These are phyloP conservation scores for Aspergillus proliferans DNA, from an alignment of 2,329 filamentous ascomycete genomes.

Conservation along the genomic window DNA sequence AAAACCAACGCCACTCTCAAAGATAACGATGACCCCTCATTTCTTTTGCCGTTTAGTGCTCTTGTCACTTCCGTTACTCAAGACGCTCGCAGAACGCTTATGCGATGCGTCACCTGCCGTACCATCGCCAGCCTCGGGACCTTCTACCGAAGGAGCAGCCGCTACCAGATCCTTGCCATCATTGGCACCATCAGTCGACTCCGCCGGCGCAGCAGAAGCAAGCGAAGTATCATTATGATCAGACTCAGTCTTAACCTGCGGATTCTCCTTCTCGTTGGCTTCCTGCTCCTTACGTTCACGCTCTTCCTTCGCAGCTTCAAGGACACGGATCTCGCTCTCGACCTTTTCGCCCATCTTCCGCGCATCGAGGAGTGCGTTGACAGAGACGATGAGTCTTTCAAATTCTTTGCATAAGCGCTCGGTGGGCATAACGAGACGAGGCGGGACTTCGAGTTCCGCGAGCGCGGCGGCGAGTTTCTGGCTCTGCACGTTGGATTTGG, in stretches of 20 bases:
- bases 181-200: not conserved
- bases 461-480: slow-evolving; percentile 44
- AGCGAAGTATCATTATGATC: slow-evolving; percentile 20
- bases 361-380: slow-evolving; percentile 43
- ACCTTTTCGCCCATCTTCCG: slow-evolving; percentile 44
- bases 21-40: slow-evolving; percentile 8
- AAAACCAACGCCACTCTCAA: slow-evolving; percentile 1
- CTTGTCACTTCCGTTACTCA: slow-evolving; percentile 63
- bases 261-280: slow-evolving; percentile 21
- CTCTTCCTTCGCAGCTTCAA: slow-evolving; percentile 38
- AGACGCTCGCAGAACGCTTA: slow-evolving; percentile 77
- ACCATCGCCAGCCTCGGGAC: slow-evolving; percentile 1
- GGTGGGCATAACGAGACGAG: slow-evolving; percentile 45
- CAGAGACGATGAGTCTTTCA: slow-evolving; percentile 42
- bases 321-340: slow-evolving; percentile 42
- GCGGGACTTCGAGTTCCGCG: slow-evolving; percentile 42
- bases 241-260: slow-evolving; percentile 30
- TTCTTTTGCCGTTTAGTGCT: slow-evolving; percentile 47
- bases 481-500: slow-evolving; percentile 46
- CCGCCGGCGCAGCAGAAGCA: slow-evolving; percentile 1
- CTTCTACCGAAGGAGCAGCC: slow-evolving; percentile 6
- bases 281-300: slow-evolving; percentile 31
- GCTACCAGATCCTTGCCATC: slow-evolving; percentile 5
- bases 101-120: slow-evolving; percentile 32
- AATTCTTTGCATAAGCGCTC: slow-evolving; percentile 46